Evolutionary conservation across 2,329 filamentous ascomycete genomes (phyloP), one percentile per base, ranked within the genome.

Genomic region (Dactylellina sp.): DNA sequence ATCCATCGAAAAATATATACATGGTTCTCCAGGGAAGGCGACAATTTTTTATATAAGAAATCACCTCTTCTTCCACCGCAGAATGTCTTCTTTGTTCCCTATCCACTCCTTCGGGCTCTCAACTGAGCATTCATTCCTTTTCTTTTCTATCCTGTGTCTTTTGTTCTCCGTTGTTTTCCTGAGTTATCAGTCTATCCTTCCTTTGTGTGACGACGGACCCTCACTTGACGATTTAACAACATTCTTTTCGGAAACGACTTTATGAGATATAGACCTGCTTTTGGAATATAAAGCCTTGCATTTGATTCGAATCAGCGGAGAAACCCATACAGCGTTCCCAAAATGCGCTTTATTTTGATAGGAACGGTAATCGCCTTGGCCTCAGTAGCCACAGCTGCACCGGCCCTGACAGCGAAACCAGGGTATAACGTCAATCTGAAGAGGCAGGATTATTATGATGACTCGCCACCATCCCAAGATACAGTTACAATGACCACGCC

Each of bases 101-200:
- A 42, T 42, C 39, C 39, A 14, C 39, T 42, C 39, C 39, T 42
- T 42, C 16, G 39, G 39, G 39, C 39, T 42, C 39, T 42, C 39
- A 4, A 42, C 39, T 42, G 39, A 42, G 39, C 28, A 32, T 9
- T 32, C 28, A 9, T 32, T 32, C 9, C 9, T 9, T 5, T 32
- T 32, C 28, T 32, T 32, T 32, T 32, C 28, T 32, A 32, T 32
- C 4, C 9, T 32, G 28, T 9, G 4, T 42, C 16, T 18, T 42
- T 42, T 42, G 39, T 14, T 42, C 12, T 42, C 12, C 3, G 39
- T 42, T 12, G 3, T 18, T 42, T 12, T 42, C 16, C 14, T 42
- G 39, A 14, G 11, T 42, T 42, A 42, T 32, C 28, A 4, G 28
- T 32, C 28, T 9, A 32, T 32, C 28, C 4, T 9, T 32, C 28